Conservation (phyloP, 305 asterid species). For the Ilex paraguariensis region DNA sequence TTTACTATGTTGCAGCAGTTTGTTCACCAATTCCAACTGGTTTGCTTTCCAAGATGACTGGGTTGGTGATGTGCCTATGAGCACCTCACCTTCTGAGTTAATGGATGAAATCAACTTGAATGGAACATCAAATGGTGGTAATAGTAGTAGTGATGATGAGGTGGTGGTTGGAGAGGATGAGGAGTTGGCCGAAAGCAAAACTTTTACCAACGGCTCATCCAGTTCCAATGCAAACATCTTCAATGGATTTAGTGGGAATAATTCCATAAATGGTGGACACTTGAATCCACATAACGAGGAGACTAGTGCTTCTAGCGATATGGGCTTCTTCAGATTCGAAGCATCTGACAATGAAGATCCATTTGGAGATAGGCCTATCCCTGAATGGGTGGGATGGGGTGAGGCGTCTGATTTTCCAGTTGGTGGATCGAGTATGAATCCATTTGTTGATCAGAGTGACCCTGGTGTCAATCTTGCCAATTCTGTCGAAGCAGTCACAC, state of each 20-base stretch:
- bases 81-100: constrained; percentile 45
- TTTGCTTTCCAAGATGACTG: constrained; percentile 90
- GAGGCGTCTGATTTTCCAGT: constrained; percentile 57
- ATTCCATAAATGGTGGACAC: constrained; percentile 20
- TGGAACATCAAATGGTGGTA: constrained; percentile 46
- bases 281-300: constrained; percentile 22
- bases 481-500: constrained; percentile 9
- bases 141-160: constrained; percentile 72
- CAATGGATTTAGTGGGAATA: constrained; percentile 23
- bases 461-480: constrained; percentile 15
- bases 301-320: constrained; percentile 30
- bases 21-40: constrained; percentile 99
- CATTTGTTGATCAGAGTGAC: constrained; percentile 49
- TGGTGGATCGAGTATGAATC: constrained; percentile 64
- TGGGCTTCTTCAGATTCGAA: constrained; percentile 61
- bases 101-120: constrained; percentile 62
- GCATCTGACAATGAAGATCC: constrained; percentile 64
- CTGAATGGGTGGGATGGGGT: constrained; percentile 96
- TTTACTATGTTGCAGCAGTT: constrained; percentile 40
- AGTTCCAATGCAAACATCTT: constrained; percentile 26
- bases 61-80: constrained; percentile 38
- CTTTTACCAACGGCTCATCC: constrained; percentile 31
- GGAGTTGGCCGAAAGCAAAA: constrained; percentile 37
- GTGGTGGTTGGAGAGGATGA: constrained; percentile 79
- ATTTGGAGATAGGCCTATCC: constrained; percentile 76